Evolutionary conservation across 2,329 filamentous ascomycete species (phyloP).

Genomic region (Penicillium sp.): DNA sequence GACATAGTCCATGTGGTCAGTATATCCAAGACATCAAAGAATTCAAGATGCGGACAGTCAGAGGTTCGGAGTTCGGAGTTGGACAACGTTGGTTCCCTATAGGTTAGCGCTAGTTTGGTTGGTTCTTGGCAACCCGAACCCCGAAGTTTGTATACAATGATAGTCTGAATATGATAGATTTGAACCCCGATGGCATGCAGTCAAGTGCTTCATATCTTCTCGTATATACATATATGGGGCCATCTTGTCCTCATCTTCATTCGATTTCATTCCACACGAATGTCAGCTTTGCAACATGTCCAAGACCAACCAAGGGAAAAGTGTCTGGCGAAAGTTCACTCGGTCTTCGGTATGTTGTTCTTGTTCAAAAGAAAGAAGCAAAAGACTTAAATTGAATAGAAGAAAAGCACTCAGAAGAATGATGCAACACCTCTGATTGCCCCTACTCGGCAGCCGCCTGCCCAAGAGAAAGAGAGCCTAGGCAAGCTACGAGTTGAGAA

Average conservation of each 20-base stretch:
- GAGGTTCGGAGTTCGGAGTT: constrained; percentile 4
- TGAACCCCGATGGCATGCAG: neutral
- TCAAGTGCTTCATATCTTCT: neutral
- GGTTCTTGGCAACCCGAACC: neutral
- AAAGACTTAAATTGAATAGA: neutral
- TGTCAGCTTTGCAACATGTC: neutral
- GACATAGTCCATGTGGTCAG: no score
- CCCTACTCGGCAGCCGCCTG: neutral
- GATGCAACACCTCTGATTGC: neutral
- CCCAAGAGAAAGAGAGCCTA: neutral
- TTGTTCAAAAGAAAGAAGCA: neutral
- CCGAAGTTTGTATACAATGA: neutral
- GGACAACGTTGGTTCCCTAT: neutral
- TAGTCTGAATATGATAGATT: neutral
- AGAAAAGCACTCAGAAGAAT: neutral
- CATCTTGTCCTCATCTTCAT: neutral
- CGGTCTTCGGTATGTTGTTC: neutral
- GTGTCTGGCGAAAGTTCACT: neutral
- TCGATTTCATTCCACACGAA: neutral
- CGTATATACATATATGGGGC: neutral
- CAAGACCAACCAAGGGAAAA: neutral
- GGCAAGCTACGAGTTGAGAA: neutral
- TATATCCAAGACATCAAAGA: no score
- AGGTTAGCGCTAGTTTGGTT: neutral
- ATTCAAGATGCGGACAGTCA: neutral